Percentiles rank a stretch among this genome's conserved stretches.
These are phyloP conservation scores for Erysimum cheiri DNA, from an alignment of 441 rosid species.

Conservation along the genomic window DNA sequence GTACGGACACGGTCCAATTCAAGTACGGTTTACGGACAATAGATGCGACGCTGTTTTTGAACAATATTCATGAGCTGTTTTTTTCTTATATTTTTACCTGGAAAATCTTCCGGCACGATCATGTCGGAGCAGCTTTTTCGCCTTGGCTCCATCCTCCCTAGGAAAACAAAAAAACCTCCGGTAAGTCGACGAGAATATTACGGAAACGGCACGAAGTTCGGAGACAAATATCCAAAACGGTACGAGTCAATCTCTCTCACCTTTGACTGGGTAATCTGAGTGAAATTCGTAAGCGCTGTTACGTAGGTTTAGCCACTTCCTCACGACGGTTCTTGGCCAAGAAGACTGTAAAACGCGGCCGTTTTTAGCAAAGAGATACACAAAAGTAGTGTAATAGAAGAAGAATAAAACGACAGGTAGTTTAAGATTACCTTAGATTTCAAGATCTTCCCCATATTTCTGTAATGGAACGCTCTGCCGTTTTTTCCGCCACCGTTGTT, in stretches of 20 bases:
- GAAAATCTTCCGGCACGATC: conserved; percentile 55
- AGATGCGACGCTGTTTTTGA: conserved; percentile 24
- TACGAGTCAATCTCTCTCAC: conserved; percentile 42
- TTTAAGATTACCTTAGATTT: conserved; percentile 55
- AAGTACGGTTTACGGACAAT: conserved; percentile 19
- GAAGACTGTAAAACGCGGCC: conserved; percentile 53
- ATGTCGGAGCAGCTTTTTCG: conserved; percentile 71
- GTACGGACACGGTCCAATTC: conserved; percentile 34
- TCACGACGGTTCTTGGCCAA: conserved; percentile 76
- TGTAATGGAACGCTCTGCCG: conserved; percentile 50
- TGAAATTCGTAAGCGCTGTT: conserved; percentile 69
- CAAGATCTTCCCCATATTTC: conserved; percentile 52
- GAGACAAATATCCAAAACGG: neutral
- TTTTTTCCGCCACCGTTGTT: conserved; percentile 44
- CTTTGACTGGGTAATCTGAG: conserved; percentile 67
- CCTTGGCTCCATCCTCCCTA: conserved; percentile 52
- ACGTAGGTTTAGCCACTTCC: conserved; percentile 82
- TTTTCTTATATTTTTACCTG: conserved; percentile 51
- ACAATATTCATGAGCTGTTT: neutral
- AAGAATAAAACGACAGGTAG: neutral
- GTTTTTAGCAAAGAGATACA: neutral
- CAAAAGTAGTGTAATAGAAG: neutral
- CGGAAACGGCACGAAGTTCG: neutral
- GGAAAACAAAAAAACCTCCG: neutral
- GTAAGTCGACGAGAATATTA: neutral